Evolutionary conservation across 2,329 filamentous ascomycete species (phyloP).

Genomic region (Talaromyces sp.): DNA sequence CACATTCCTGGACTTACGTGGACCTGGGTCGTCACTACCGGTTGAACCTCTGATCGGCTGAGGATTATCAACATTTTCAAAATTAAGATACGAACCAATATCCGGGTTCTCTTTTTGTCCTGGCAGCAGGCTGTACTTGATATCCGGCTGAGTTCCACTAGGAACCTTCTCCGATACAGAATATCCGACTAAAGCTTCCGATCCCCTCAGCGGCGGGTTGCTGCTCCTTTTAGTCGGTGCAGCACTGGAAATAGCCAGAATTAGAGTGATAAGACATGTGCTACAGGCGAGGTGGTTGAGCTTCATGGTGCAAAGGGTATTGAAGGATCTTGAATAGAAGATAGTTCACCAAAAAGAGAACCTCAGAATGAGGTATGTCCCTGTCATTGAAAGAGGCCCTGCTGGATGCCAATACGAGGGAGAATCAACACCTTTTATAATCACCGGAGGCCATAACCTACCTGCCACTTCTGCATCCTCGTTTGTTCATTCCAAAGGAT

Average conservation of each 20-base stretch:
- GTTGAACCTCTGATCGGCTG: conserved; percentile 58
- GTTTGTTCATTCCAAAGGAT: no score
- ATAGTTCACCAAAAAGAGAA: neutral
- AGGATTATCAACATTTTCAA: conserved; percentile 54
- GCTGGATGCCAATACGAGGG: no score
- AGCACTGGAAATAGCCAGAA: conserved; percentile 23
- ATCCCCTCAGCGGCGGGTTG: conserved; percentile 35
- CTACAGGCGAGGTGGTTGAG: neutral
- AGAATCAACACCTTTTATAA: no score
- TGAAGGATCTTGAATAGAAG: neutral
- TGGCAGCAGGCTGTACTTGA: conserved; percentile 48
- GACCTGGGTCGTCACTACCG: conserved; percentile 58
- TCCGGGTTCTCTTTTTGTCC: conserved; percentile 56
- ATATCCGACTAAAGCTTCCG: conserved; percentile 41
- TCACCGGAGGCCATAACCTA: no score
- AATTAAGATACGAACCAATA: conserved; percentile 58
- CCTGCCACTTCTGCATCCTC: neutral
- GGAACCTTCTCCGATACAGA: conserved; percentile 40
- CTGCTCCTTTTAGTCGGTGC: conserved; percentile 20
- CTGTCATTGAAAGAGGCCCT: neutral
- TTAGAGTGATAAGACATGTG: conserved; percentile 2
- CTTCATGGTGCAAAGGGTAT: conserved; percentile 17
- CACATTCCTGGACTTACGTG: conserved; percentile 33
- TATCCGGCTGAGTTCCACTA: conserved; percentile 38
- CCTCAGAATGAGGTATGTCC: neutral